Base-by-base conservation (phyloP, 495 filamentous ascomycete species). In the Daldinia childiae region DNA sequence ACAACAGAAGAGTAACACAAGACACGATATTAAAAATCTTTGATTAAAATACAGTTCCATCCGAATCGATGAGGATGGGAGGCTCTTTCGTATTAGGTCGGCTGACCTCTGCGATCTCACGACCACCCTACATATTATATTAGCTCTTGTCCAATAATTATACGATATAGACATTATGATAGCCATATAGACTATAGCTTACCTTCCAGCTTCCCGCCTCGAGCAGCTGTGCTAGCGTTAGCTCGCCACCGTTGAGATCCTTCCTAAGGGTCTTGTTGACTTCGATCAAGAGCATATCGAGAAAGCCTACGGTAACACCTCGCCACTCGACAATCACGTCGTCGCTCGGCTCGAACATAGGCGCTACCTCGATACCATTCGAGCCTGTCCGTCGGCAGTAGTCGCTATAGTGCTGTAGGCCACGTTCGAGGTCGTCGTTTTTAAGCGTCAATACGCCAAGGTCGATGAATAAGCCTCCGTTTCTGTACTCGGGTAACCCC, bases 151-250 rank as follows among this genome's bases (percentile, higher is more conserved):
- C 14, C 8, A 5, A 41, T 36, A 41, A 17, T 11, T 19, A 36
- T 30, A 51, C 15, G 66, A 69, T 41, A n/a, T 17, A 41, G 15
- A n/a, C n/a, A 17, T 41, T 6, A 41, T 41, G 4, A 41, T 17
- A 41, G 39, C 8, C 7, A 48, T 3, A 21, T 21, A 4, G 9
- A 24, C 9, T 17, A 21, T 24, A 21, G 43, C 81, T 74, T 45
- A 97, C 95, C 91, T 99, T 99, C 93, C 93, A 97, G 69, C 91
- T 92, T n/a, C 93, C 93, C 1, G 93, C 93, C 79, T 97, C 93
- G 52, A 97, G 77, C 81, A 96, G 87, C 77, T 97, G 93, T 12
- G 93, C 87, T 70, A 97, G 72, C 38, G 79, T 90, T 69, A 97
- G 79, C 68, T 86, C 83, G 32, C 83, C 77, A n/a, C 87, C 88